Base-by-base conservation (phyloP, 2,329 filamentous ascomycete genomes). In the Amphichorda felina region DNA sequence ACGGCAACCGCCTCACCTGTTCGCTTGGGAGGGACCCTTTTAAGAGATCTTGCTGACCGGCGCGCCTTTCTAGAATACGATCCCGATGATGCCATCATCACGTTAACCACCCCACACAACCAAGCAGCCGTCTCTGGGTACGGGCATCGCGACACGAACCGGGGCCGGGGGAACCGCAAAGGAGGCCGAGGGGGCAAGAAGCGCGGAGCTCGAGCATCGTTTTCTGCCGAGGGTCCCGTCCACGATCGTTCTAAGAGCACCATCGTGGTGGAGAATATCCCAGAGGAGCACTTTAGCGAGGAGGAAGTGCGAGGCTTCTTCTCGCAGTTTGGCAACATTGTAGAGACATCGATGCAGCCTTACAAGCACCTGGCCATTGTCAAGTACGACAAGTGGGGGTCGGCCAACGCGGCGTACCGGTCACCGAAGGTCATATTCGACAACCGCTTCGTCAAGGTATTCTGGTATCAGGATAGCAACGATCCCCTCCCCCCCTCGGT, bases 371-470 rank as follows among this genome's bases (percentile, higher is more conserved):
- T 85, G 13, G 83, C 83, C 2, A 62, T 83, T 21, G 66, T 91
- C 42, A 81, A 77, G 44, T 91, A 70, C 46, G 69, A 75, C 34
- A 67, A 66, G 29, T 82, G 79, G 68, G 66, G 67, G 6, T 59
- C 73, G 11, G 84, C 84, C 11, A 72, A 76, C 40, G 70, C 72
- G 13, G 84, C 84, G 2, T 86, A 84, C 51, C 69, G 70, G 32
- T 87, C 80, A 8, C 83, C 84, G 0, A 86, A 86, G 49, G 79
- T 78, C 32, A 79, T 91, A 30, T 91, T 89, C 49, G 81, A 88
- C 47, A 91, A 89, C 45, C 69, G 84, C 9, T 91, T 91, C 46
- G 84, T 91, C 33, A 88, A 86, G 47, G 79, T 89, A 0, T 87
- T 80, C 47, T 89, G 83, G 83, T 70, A 75, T 50, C 79, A 75